These are phyloP conservation scores for Kuraishia floccosa DNA, from an alignment of 805 yeast species.

Conservation along the genomic window DNA sequence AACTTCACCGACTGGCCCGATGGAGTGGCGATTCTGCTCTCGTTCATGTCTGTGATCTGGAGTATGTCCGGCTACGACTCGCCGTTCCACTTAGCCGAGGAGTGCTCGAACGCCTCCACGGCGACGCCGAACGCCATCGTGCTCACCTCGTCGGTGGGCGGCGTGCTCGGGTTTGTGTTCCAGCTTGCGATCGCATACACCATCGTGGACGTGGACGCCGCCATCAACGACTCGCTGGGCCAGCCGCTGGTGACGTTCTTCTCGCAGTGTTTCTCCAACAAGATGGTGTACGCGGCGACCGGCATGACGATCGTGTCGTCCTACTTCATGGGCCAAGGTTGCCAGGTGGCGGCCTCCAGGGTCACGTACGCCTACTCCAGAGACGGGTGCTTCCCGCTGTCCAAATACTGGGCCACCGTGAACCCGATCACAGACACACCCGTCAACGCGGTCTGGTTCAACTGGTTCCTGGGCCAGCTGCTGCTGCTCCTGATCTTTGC, in stretches of 20 bases:
- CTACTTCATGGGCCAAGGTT: slow-evolving; percentile 42
- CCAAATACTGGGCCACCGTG: slow-evolving; percentile 36
- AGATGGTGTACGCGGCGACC: slow-evolving; percentile 29
- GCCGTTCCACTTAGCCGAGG: slow-evolving; percentile 69
- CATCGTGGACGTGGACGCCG: slow-evolving; percentile 33
- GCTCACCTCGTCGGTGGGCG: slow-evolving; percentile 44
- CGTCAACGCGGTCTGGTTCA: slow-evolving; percentile 51
- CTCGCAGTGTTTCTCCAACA: slow-evolving; percentile 31
- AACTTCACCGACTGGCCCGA: slow-evolving; percentile 56
- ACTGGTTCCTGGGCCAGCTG: slow-evolving; percentile 42
- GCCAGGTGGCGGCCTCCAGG: slow-evolving; percentile 57
- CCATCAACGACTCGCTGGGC: slow-evolving; percentile 37
- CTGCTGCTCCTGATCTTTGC: slow-evolving; percentile 48
- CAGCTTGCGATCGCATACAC: slow-evolving; percentile 55
- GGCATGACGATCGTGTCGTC: slow-evolving; percentile 30
- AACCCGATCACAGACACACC: slow-evolving; percentile 47
- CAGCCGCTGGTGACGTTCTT: slow-evolving; percentile 51
- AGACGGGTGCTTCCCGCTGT: slow-evolving; percentile 55
- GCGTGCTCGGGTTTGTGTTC: slow-evolving; percentile 42
- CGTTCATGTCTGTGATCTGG: slow-evolving; percentile 55
- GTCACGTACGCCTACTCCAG: slow-evolving; percentile 59
- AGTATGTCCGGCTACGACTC: slow-evolving; percentile 70
- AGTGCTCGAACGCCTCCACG: slow-evolving; percentile 48
- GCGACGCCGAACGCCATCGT: slow-evolving; percentile 65
- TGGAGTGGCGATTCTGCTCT: slow-evolving; percentile 45